Evolutionary conservation across 2,329 filamentous ascomycete species (phyloP), one percentile per base, ranked within the genome.

Genomic region (Apiospora koreana): DNA sequence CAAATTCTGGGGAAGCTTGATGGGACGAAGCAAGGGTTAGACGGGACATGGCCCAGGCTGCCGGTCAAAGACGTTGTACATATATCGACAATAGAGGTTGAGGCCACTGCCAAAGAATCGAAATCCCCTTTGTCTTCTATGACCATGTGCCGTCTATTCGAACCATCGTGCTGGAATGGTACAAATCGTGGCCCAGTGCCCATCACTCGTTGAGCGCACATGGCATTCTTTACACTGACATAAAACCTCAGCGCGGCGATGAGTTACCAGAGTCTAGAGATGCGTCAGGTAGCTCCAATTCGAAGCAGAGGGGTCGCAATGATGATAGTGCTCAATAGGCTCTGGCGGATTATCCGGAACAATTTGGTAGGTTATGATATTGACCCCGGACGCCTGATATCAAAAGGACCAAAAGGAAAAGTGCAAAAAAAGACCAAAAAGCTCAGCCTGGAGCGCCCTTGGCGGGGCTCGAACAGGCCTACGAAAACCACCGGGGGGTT

Each of bases 81-180:
- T 72, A 70, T 70, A 70, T 64, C 67, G 70, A 70, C 68, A 71
- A 72, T 71, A 72, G 70, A 72, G 46, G 38, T 65, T 65, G 23
- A 68, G 41, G 67, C 67, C 58, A 45, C 66, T 69, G 28, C 69
- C 69, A 46, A 46, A 65, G 68, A 48, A 50, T 48, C 35, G 67
- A 35, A 25, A 12, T 62, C 68, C 41, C 45, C 25, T 70, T 46
- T 42, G 48, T 68, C 62, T 38, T 38, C 31, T 8, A 6, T n/a
- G 8, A 2, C 54, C 31, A 14, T 38, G 54, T n/a, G 9, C 28
- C 21, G 21, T 7, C 43, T 46, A n/a, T 46, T 46, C 43, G 43
- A n/a, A 43, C 9, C 28, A 21, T 10, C 28, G 31, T 38, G 54
- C 31, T 38, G 14, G 54, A 62, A 38, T 31, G 31, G 7, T 10